Evolutionary conservation across 371 early-diverging fungal species (phyloP).

Genomic region (Mortierella sp.): DNA sequence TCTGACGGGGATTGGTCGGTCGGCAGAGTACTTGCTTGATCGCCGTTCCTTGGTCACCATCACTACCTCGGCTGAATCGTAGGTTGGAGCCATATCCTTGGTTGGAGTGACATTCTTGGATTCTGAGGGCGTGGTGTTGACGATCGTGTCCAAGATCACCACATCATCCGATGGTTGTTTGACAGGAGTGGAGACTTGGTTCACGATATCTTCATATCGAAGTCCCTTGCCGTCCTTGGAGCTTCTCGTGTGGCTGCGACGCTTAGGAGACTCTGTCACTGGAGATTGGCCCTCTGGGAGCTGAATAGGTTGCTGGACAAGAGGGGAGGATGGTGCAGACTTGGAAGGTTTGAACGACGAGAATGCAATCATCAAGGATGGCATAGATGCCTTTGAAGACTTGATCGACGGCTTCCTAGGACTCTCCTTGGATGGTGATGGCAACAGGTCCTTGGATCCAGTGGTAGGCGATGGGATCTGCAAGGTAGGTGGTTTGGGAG

Average conservation of each 20-base stretch:
- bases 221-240: constrained; percentile 9
- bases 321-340: constrained; percentile 40
- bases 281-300: background rate
- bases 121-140: too few species aligned
- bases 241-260: background rate
- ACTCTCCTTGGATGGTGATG: constrained; percentile 3
- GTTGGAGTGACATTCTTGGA: too few species aligned
- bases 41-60: background rate
- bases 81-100: background rate
- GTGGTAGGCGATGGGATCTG: constrained; percentile 24
- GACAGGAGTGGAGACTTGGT: too few species aligned
- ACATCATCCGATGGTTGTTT: too few species aligned
- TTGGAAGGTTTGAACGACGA: constrained; percentile 42
- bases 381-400: constrained; percentile 48
- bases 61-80: background rate
- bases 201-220: constrained; percentile 20
- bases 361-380: constrained; percentile 49
- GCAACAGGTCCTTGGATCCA: constrained; percentile 1
- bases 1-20: background rate
- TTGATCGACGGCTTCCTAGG: constrained; percentile 43
- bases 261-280: background rate
- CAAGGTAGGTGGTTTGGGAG: constrained; percentile 12
- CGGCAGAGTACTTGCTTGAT: background rate
- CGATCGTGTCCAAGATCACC: too few species aligned
- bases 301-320: constrained; percentile 13